These are phyloP conservation scores for Hippophae rhamnoides DNA, from an alignment of 306 rosid species.

Conservation along the genomic window DNA sequence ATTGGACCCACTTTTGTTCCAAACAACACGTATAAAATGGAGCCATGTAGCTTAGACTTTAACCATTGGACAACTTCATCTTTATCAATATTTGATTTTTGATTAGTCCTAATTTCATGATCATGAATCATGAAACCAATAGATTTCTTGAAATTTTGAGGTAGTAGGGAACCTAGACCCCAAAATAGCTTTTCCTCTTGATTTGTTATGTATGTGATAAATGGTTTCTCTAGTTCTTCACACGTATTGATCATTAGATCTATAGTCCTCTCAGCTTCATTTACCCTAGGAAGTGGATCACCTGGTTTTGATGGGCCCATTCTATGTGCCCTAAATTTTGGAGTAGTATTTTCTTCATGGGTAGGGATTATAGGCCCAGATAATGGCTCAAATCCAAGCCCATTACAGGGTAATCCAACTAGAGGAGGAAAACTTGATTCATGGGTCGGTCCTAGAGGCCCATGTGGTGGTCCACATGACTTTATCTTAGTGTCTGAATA, in stretches of 20 bases:
- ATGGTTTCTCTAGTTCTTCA: slow-evolving; percentile 49
- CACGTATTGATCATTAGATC: slow-evolving; percentile 61
- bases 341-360: too few relatives aligned
- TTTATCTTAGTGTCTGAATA: too few relatives aligned
- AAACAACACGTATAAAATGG: slow-evolving; percentile 20
- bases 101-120: slow-evolving; percentile 5
- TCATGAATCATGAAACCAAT: slow-evolving; percentile 31
- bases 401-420: too few relatives aligned
- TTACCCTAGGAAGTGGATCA: slow-evolving; percentile 28
- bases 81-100: too few relatives aligned
- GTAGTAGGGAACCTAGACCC: slow-evolving; percentile 66
- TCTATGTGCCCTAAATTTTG: not conserved
- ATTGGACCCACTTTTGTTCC: slow-evolving; percentile 49
- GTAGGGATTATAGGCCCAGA: not conserved
- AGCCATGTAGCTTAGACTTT: too few relatives aligned
- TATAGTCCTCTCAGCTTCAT: slow-evolving; percentile 8
- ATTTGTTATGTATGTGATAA: slow-evolving; percentile 26
- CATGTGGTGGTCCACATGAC: slow-evolving; percentile 15
- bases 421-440: too few relatives aligned
- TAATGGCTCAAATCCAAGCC: too few relatives aligned
- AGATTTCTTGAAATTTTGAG: slow-evolving; percentile 46
- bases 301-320: slow-evolving; percentile 34
- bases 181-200: slow-evolving; percentile 37
- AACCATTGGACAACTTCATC: too few relatives aligned
- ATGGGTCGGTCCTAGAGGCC: too few relatives aligned